Base-by-base conservation (phyloP, 108 stramenopile genomes). In the Pseudonitzschia multistriata region DNA sequence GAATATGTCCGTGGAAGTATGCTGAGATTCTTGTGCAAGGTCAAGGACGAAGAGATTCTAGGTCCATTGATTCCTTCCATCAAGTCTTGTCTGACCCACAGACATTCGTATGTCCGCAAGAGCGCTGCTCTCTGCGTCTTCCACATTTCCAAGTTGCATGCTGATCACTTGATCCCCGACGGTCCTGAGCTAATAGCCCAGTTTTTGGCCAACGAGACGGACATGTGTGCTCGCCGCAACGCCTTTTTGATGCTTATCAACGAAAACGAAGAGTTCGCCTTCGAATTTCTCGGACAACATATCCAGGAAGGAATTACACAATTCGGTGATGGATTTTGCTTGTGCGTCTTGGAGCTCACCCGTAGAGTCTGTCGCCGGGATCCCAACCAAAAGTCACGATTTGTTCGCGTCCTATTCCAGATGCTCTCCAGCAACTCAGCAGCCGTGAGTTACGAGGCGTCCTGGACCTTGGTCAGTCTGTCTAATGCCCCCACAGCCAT, bases 161-260 rank as follows among this genome's bases (percentile, higher is more conserved):
- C 95, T 2, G 92, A 88, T 25, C 79, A 81, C 45, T 82, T 99
- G 35, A 78, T 99, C 35, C 99, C 99, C 3, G 98, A 99, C 76
- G 99, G 94, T 27, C 90, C 98, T 3, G 99, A 99, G 62, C 83
- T 98, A 40, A 95, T 99, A 59, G 91, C 81, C 0, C 74, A 79
- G 42, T 96, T 98, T 60, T 86, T 99, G 31, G 69, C 74, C 29
- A 65, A 70, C 14, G 99, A 99, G 70, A 91, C 92, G 22, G 99
- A 99, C 81, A 71, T 91, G 31, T 85, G 89, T 24, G 88, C 97
- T 27, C 82, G 98, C 37, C 93, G 98, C 54, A 99, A 97, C 79
- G 99, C 99, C 50, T 99, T 99, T 79, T 81, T 99, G 61, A 98
- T 99, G 94, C 85, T 99, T 17, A 97, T 94, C 87, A 93, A 99